A percentile compares a stretch with the other conserved stretches of the same genome.
Conservation (phyloP, 306 rosid species). For the Adenanthera pavonina region DNA sequence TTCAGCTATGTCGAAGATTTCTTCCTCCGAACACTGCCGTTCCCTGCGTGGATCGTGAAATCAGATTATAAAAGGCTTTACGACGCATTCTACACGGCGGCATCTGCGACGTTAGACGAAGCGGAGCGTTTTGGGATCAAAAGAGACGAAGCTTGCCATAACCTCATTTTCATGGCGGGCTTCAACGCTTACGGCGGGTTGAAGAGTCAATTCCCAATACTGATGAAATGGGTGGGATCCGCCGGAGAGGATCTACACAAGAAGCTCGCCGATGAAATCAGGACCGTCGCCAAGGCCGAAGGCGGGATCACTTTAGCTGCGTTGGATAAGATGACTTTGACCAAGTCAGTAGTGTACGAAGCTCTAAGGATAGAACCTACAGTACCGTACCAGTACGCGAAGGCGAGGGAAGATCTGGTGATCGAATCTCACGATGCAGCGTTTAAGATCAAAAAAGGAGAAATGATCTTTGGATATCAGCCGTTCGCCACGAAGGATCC, state of each 20-base stretch:
- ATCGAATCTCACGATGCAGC: constrained; percentile 58
- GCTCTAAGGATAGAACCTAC: constrained; percentile 65
- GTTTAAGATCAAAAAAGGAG: constrained; percentile 66
- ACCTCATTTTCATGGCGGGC: constrained; percentile 60
- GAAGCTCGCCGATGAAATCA: constrained; percentile 52
- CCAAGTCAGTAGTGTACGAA: constrained; percentile 71
- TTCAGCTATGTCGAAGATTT: constrained; percentile 57
- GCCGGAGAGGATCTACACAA: constrained; percentile 57
- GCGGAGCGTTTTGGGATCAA: constrained; percentile 56
- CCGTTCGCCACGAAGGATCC: constrained; percentile 72
- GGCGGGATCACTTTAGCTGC: constrained; percentile 52
- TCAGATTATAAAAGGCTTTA: constrained; percentile 55
- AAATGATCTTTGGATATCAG: constrained; percentile 75
- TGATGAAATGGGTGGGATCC: constrained; percentile 71
- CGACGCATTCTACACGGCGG: constrained; percentile 43
- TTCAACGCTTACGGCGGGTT: constrained; percentile 79
- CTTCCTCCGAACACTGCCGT: constrained; percentile 47
- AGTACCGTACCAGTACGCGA: constrained; percentile 69
- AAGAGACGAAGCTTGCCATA: constrained; percentile 73
- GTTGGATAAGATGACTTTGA: constrained; percentile 57
- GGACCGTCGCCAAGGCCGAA: constrained; percentile 50
- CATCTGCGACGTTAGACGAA: constrained; percentile 50
- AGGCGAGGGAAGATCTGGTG: constrained; percentile 65
- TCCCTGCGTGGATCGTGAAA: constrained; percentile 58
- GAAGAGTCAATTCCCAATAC: constrained; percentile 54